These are phyloP conservation scores for Lanmaoa pseudosensibilis DNA, from an alignment of 768 basidiomycete genomes.

Conservation along the genomic window DNA sequence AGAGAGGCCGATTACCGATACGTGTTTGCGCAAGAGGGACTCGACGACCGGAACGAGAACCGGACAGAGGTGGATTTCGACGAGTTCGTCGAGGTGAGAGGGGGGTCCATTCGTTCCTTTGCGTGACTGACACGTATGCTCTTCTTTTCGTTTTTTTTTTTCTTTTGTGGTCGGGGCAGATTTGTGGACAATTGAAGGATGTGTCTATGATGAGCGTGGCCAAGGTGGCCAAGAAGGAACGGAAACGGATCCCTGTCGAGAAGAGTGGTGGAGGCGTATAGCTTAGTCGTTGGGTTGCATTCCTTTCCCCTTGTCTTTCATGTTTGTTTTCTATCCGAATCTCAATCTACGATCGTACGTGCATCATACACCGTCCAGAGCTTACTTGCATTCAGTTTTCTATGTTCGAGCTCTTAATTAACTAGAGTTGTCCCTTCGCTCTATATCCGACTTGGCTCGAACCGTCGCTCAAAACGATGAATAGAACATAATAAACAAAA, in stretches of 20 bases:
- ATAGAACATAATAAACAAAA: too few relatives aligned
- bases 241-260: conserved; percentile 49
- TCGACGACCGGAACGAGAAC: conserved; percentile 46
- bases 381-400: too few relatives aligned
- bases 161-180: conserved; percentile 37
- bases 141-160: background rate
- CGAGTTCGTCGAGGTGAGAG: conserved; percentile 74
- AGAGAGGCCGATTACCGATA: conserved; percentile 66
- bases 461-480: too few relatives aligned
- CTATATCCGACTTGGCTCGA: too few relatives aligned
- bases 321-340: too few relatives aligned
- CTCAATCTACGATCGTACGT: too few relatives aligned
- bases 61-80: conserved; percentile 67
- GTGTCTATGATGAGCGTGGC: conserved; percentile 47
- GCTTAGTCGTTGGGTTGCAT: too few relatives aligned
- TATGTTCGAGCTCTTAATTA: too few relatives aligned
- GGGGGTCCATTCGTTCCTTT: too few relatives aligned
- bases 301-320: too few relatives aligned
- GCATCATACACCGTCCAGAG: too few relatives aligned
- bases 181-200: conserved; percentile 74
- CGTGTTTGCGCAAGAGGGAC: conserved; percentile 75
- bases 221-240: conserved; percentile 35
- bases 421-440: too few relatives aligned
- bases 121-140: background rate
- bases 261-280: conserved; percentile 35